phyloP scores from a whole-genome alignment of 2,329 filamentous ascomycete species.

The Tolypocladium pustulatum region DNA sequence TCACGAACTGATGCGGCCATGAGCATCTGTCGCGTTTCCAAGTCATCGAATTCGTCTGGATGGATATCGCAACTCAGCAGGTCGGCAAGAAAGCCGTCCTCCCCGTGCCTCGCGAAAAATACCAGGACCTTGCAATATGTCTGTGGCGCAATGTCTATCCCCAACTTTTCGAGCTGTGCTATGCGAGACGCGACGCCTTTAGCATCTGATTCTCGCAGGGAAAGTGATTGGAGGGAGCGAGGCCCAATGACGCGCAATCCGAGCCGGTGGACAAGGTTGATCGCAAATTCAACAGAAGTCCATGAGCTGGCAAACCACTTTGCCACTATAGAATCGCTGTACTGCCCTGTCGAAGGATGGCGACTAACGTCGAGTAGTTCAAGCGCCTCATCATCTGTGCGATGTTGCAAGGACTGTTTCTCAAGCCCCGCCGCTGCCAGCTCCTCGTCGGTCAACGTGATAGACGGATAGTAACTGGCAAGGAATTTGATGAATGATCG shows the following conservation, averaged over 20 bases:
- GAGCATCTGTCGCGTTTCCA: conserved; percentile 27
- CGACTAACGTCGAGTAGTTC: neutral
- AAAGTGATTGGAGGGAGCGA: conserved; percentile 67
- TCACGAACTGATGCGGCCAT: conserved; percentile 18
- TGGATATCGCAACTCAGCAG: conserved; percentile 41
- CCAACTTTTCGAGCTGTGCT: conserved; percentile 45
- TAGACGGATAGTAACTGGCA: conserved; percentile 31
- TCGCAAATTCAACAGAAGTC: conserved; percentile 60
- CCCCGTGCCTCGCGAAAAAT: conserved; percentile 48
- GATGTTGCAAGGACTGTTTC: neutral
- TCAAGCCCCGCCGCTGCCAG: conserved; percentile 9
- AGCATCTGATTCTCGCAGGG: conserved; percentile 48
- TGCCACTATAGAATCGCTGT: conserved; percentile 52
- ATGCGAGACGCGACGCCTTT: conserved; percentile 49
- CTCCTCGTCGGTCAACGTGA: conserved; percentile 27
- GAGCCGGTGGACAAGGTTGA: conserved; percentile 59
- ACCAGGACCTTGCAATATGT: conserved; percentile 57
- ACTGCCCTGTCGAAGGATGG: conserved; percentile 8
- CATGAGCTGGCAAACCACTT: conserved; percentile 67
- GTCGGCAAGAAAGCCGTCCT: conserved; percentile 36
- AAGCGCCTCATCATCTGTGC: neutral
- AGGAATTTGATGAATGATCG: conserved; percentile 39
- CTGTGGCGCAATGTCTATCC: conserved; percentile 51
- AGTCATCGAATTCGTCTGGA: conserved; percentile 44
- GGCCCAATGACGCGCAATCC: conserved; percentile 65